Conservation (phyloP, 768 basidiomycete genomes). For the Macrolepiota albuminosa region DNA sequence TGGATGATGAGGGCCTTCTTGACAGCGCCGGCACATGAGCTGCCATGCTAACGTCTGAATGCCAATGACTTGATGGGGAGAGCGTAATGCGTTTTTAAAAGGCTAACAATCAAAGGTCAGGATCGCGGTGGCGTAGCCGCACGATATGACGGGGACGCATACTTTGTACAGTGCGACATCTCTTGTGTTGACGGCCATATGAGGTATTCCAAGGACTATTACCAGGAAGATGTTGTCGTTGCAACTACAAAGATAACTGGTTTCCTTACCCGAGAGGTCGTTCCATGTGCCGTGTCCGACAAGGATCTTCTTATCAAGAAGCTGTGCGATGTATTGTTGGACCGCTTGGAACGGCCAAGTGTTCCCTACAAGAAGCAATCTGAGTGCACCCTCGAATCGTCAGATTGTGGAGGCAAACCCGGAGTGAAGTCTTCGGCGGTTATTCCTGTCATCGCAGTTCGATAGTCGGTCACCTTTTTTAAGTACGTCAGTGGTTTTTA, state of each 20-base stretch:
- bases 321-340: slow-evolving; percentile 59
- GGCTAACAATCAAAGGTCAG: slow-evolving; percentile 36
- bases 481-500: neutral
- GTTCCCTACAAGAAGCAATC: slow-evolving; percentile 30
- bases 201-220: slow-evolving; percentile 74
- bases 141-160: slow-evolving; percentile 2
- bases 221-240: slow-evolving; percentile 7
- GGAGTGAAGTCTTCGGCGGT: slow-evolving; percentile 35
- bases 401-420: slow-evolving; percentile 22
- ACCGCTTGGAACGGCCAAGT: slow-evolving; percentile 56
- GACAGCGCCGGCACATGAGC: slow-evolving; percentile 74
- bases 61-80: slow-evolving; percentile 64
- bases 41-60: slow-evolving; percentile 79
- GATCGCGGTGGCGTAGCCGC: slow-evolving; percentile 15
- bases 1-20: slow-evolving; percentile 66
- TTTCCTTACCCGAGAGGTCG: slow-evolving; percentile 63
- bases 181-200: slow-evolving; percentile 71
- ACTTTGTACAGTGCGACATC: slow-evolving; percentile 76
- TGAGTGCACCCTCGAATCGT: neutral
- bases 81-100: slow-evolving; percentile 66
- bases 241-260: slow-evolving; percentile 10
- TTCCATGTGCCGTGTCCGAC: slow-evolving; percentile 80
- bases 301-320: slow-evolving; percentile 66
- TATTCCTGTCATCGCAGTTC: slow-evolving; percentile 59
- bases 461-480: slow-evolving; percentile 66